Percentiles rank a stretch among this genome's conserved stretches.
Conservation (phyloP, 2,329 filamentous ascomycete genomes). For the Sphaerulina musiva region DNA sequence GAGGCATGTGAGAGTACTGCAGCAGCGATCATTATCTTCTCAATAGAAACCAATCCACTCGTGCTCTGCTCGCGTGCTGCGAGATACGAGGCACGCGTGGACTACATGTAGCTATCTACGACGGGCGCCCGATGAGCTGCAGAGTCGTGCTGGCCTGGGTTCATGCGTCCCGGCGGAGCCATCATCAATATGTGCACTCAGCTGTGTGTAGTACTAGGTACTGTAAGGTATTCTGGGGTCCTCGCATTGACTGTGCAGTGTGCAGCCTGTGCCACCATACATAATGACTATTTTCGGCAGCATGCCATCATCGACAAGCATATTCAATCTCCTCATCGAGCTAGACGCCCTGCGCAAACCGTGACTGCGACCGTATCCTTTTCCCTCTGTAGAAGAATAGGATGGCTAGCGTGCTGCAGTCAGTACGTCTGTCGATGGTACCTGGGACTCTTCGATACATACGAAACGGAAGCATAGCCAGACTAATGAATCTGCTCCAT, state of each 20-base stretch:
- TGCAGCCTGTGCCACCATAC: slow-evolving; percentile 11
- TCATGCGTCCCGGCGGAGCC: slow-evolving; percentile 12
- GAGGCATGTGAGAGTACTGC: slow-evolving; percentile 6
- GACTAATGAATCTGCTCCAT: slow-evolving; percentile 37
- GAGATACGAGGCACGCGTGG: slow-evolving; percentile 13
- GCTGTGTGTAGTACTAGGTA: not conserved
- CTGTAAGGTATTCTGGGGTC: slow-evolving; percentile 8
- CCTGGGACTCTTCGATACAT: slow-evolving; percentile 23
- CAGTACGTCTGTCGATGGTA: slow-evolving; percentile 21
- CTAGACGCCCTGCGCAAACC: slow-evolving; percentile 38
- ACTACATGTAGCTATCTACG: slow-evolving; percentile 7
- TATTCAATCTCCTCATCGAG: slow-evolving; percentile 24
- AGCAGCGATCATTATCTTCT: slow-evolving; percentile 11
- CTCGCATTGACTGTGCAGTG: slow-evolving; percentile 8
- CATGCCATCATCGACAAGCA: slow-evolving; percentile 10
- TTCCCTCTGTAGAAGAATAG: slow-evolving; percentile 47
- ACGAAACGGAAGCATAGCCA: slow-evolving; percentile 44
- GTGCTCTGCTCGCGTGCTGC: slow-evolving; percentile 6
- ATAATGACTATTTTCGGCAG: slow-evolving; percentile 15
- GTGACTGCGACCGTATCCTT: slow-evolving; percentile 42
- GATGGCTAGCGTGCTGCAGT: slow-evolving; percentile 32
- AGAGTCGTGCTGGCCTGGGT: slow-evolving; percentile 6
- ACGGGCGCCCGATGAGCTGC: slow-evolving; percentile 7
- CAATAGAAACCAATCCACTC: not conserved
- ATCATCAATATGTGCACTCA: slow-evolving; percentile 5